phyloP scores from a whole-genome alignment of 768 basidiomycete genomes.

The Hericium rajendrae region DNA sequence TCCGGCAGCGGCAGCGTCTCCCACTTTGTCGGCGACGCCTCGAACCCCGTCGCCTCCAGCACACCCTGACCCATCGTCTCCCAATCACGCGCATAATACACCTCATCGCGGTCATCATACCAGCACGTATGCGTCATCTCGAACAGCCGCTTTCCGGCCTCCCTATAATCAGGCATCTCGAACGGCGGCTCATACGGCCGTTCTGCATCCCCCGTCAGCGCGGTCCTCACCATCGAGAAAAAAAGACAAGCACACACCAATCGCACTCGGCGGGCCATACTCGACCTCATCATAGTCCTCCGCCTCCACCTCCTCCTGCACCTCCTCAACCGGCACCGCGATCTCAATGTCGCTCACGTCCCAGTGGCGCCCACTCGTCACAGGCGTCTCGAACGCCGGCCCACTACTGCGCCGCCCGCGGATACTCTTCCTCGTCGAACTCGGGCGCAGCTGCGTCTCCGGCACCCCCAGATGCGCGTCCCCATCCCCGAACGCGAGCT shows the following conservation, averaged over 20 bases:
- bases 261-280: constrained; percentile 44
- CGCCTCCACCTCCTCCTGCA: constrained; percentile 9
- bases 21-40: constrained; percentile 4
- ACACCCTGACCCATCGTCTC: constrained; percentile 7
- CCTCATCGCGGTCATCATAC: constrained; percentile 24
- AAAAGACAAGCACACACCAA: constrained; percentile 27
- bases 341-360: constrained; percentile 56
- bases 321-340: constrained; percentile 18
- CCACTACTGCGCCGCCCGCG: constrained; percentile 43
- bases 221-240: not conserved
- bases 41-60: constrained; percentile 7
- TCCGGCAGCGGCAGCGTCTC: constrained; percentile 5
- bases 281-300: constrained; percentile 40
- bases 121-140: constrained; percentile 26
- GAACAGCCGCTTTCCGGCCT: constrained; percentile 29
- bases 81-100: constrained; percentile 15
- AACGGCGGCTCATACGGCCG: constrained; percentile 36
- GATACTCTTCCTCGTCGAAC: constrained; percentile 56
- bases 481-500: constrained; percentile 22
- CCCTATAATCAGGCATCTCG: constrained; percentile 40
- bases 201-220: constrained; percentile 21
- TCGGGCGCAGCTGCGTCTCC: constrained; percentile 44
- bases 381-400: constrained; percentile 56
- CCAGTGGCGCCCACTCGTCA: constrained; percentile 61
- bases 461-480: constrained; percentile 20